phyloP scores from a whole-genome alignment of 2,329 filamentous ascomycete species.

The Boeremia exigua region DNA sequence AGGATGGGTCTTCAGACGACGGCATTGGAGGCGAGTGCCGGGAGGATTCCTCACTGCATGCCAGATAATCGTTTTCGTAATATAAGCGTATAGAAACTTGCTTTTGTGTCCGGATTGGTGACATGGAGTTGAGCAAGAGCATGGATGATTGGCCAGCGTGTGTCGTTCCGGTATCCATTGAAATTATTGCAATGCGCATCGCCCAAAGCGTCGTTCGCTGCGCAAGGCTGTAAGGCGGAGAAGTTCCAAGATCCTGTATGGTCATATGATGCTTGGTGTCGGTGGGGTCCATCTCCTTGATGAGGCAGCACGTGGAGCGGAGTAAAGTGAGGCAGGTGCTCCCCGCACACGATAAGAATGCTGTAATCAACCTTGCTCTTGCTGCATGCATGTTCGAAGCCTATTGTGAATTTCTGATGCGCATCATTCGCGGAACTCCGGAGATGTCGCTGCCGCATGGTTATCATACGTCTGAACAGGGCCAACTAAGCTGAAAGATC shows the following conservation, averaged over 20 bases:
- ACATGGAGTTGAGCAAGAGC: not conserved
- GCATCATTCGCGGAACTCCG: not conserved
- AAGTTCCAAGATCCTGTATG: not conserved
- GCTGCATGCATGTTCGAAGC: not conserved
- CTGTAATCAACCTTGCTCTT: not conserved
- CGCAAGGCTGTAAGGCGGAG: slow-evolving; percentile 1
- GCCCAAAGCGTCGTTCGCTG: not conserved
- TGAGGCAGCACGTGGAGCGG: not conserved
- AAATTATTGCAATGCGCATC: not conserved
- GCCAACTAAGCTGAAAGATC: too few species aligned
- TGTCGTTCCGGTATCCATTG: not conserved
- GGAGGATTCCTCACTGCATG: slow-evolving; percentile 4
- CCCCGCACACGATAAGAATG: not conserved
- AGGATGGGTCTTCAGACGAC: not conserved
- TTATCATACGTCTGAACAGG: not conserved
- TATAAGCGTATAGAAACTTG: slow-evolving; percentile 1
- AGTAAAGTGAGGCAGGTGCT: slow-evolving; percentile 1
- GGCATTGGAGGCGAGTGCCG: slow-evolving; percentile 8
- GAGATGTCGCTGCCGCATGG: not conserved
- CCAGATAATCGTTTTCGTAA: not conserved
- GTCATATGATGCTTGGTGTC: not conserved
- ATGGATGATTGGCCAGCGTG: not conserved
- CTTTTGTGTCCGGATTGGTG: slow-evolving; percentile 5
- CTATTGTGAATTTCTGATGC: not conserved
- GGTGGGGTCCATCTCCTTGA: not conserved